Evolutionary conservation across 495 filamentous ascomycete genomes (phyloP).

Genomic region (Penicillium robsamsonii): DNA sequence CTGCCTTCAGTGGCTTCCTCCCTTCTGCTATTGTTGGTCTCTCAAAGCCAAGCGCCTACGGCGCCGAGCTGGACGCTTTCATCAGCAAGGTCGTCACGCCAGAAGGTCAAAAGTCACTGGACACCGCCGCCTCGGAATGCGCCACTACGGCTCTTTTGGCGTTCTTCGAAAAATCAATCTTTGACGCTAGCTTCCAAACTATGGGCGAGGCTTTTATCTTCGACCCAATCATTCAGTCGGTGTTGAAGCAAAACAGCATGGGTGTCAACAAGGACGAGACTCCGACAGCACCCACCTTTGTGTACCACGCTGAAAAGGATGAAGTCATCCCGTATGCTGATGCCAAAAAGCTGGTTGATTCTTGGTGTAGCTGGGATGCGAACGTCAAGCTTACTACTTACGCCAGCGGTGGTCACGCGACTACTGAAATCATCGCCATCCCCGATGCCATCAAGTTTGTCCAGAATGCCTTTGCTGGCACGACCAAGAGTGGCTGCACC

Average conservation of each 20-base stretch:
- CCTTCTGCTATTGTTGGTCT: conserved; percentile 32
- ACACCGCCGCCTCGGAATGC: conserved; percentile 21
- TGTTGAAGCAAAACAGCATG: conserved; percentile 27
- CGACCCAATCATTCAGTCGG: conserved; percentile 20
- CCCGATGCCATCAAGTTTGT: conserved; percentile 27
- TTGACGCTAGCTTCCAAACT: conserved; percentile 26
- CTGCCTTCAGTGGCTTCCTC: conserved; percentile 30
- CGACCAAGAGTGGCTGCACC: conserved; percentile 21
- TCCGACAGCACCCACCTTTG: conserved; percentile 32
- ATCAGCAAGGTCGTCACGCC: conserved; percentile 25
- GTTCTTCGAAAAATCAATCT: conserved; percentile 26
- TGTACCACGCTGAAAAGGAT: conserved; percentile 35
- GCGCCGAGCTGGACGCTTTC: conserved; percentile 27
- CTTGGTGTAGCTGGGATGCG: conserved; percentile 31
- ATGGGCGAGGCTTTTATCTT: conserved; percentile 25
- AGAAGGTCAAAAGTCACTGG: conserved; percentile 15
- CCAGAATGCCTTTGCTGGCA: conserved; percentile 30
- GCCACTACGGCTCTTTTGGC: conserved; percentile 19
- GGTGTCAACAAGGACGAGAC: conserved; percentile 26
- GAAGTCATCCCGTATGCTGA: conserved; percentile 34
- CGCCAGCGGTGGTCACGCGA: conserved; percentile 30
- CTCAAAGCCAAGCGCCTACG: conserved; percentile 30
- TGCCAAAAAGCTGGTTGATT: conserved; percentile 22
- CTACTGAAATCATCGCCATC: conserved; percentile 29
- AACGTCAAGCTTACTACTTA: conserved; percentile 34